Evolutionary conservation across 129 eudicot species (phyloP).

Genomic region (sunflower (Helianthus annuus)): HanXRQr2.0-SUNRISE NC_035449.2:16400953-16401452

Average conservation of each 20-base stretch:
- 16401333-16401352: conserved; percentile 28
- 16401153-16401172: conserved; percentile 45
- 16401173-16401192: conserved; percentile 28
- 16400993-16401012: too few relatives aligned
- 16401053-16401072: neutral
- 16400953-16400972: too few relatives aligned
- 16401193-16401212: conserved; percentile 19
- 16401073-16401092: conserved; percentile 9
- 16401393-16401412: conserved; percentile 40
- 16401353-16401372: conserved; percentile 21
- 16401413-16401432: conserved; percentile 52
- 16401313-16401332: conserved; percentile 24
- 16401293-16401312: neutral
- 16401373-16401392: conserved; percentile 27
- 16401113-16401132: conserved; percentile 28
- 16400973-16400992: too few relatives aligned
- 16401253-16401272: neutral
- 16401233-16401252: conserved; percentile 5
- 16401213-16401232: conserved; percentile 25
- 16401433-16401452: conserved; percentile 67
- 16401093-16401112: conserved; percentile 15
- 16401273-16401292: conserved; percentile 30
- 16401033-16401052: neutral
- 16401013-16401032: neutral
- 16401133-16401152: conserved; percentile 20